Evolutionary conservation across 2,329 filamentous ascomycete genomes (phyloP), one percentile per base, ranked within the genome.

Genomic region (Venturia asperata): DNA sequence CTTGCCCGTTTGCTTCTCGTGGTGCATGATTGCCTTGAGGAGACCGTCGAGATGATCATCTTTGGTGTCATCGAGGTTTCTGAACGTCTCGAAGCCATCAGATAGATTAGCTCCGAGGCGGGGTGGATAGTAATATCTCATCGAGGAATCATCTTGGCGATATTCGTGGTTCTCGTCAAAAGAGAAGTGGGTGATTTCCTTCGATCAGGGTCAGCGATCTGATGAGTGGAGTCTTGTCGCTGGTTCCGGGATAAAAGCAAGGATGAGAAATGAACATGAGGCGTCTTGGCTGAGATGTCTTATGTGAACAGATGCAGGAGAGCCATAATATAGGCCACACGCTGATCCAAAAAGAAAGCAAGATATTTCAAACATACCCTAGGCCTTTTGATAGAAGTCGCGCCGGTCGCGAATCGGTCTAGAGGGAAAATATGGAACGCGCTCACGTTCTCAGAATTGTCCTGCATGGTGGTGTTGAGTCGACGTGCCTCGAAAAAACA

Each of bases 121-220:
- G 2, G 80, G 90, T 1, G 90, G 88, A 72, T 96, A 94, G 76
- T 96, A 97, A 79, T 93, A 97, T 69, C 87, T 86, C 69, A 99
- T 74, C 0, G 91, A 93, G 3, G 88, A 89, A 67, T 89, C 88
- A 68, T 91, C 91, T 3, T 88, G 83, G 61, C 81, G 87, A 71
- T 92, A 92, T 64, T 85, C 76, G 74, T 93, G 94, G 37, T 92
- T 80, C 56, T 92, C 85, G 74, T 97, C 91, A 76, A 94, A 97
- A 10, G 93, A 97, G 77, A 97, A 99, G 77, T 83, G 91, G 4
- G 93, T 85, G 69, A 99, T 90, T 79, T 99, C 94, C 88, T 93
- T 47, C 10, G 7, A 17, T 19, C 15, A 19, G 24, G 6, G 6
- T 56, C 30, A 55, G 49, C 49, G 5, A 15, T 17, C 5, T 55